Evolutionary conservation across 805 yeast genomes (phyloP).

Genomic region (Tetrapisispora nanseiensis): DNA sequence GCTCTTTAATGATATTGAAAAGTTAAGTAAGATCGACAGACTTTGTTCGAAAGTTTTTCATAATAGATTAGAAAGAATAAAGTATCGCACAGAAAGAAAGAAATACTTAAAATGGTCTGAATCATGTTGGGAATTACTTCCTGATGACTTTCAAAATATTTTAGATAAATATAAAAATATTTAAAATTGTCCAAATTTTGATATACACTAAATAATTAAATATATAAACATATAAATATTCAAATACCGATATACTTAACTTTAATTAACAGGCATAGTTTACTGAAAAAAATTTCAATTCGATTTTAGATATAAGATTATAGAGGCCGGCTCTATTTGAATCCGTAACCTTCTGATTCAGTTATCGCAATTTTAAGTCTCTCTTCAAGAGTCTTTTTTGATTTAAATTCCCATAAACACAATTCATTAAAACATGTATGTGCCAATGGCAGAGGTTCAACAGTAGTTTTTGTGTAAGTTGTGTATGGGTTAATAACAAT

Average conservation of each 20-base stretch:
- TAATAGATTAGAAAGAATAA: conserved; percentile 5
- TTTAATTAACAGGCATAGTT: no score
- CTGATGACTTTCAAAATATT: conserved; percentile 28
- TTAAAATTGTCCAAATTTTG: conserved; percentile 1
- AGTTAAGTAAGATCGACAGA: background rate
- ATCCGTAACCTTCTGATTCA: conserved; percentile 83
- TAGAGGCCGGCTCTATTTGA: conserved; percentile 34
- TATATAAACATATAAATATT: background rate
- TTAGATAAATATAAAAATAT: conserved; percentile 11
- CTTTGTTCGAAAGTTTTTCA: background rate
- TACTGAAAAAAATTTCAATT: no score
- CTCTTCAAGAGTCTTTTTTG: conserved; percentile 41
- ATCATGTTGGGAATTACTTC: conserved; percentile 25
- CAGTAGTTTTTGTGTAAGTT: conserved; percentile 20
- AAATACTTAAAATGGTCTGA: conserved; percentile 23
- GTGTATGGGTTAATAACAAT: conserved; percentile 16
- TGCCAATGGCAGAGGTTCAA: conserved; percentile 62
- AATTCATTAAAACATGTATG: conserved; percentile 94
- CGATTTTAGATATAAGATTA: background rate
- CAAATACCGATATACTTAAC: no score
- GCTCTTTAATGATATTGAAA: background rate
- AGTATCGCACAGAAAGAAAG: conserved; percentile 9
- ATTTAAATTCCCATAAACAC: conserved; percentile 57
- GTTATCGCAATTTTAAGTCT: conserved; percentile 62
- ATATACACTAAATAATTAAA: background rate